phyloP scores from a whole-genome alignment of 208 protist genomes.

The Herpetomonas tarakana region DNA sequence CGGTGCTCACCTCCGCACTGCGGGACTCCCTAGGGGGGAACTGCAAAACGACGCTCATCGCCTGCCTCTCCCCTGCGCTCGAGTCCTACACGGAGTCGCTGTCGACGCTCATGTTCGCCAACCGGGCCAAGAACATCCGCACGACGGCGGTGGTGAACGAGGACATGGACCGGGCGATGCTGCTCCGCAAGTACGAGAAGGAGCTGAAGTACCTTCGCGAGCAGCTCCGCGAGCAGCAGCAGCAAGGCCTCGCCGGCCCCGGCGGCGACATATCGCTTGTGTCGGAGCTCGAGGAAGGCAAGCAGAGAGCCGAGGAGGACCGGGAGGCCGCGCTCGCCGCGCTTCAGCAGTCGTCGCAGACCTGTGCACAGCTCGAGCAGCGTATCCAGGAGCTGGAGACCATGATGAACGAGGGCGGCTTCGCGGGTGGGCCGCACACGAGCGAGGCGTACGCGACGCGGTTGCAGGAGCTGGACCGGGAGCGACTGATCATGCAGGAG shows the following conservation, averaged over 20 bases:
- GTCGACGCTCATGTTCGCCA: constrained; percentile 80
- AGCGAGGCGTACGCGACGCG: constrained; percentile 54
- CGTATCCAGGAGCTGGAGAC: constrained; percentile 56
- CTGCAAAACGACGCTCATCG: constrained; percentile 78
- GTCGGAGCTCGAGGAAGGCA: constrained; percentile 29
- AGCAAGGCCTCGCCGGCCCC: constrained; percentile 4
- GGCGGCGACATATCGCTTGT: constrained; percentile 14
- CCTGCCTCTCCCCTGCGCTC: constrained; percentile 49
- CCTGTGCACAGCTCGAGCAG: constrained; percentile 49
- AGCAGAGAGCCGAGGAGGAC: constrained; percentile 24
- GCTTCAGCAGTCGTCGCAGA: constrained; percentile 41
- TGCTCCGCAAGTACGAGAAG: constrained; percentile 58
- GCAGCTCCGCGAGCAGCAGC: constrained; percentile 41
- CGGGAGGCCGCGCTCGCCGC: constrained; percentile 58
- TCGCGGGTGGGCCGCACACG: constrained; percentile 40
- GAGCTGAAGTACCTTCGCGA: constrained; percentile 50
- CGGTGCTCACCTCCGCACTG: constrained; percentile 80
- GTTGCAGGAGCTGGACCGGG: constrained; percentile 82
- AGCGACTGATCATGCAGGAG: constrained; percentile 77
- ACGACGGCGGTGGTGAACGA: constrained; percentile 76
- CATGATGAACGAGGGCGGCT: constrained; percentile 39
- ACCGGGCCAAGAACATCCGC: constrained; percentile 76
- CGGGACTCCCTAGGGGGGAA: constrained; percentile 91
- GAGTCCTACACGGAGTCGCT: constrained; percentile 79
- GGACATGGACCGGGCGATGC: constrained; percentile 44